Conservation (phyloP, 2,329 filamentous ascomycete species). For the Bipolaris sorokiniana region DNA sequence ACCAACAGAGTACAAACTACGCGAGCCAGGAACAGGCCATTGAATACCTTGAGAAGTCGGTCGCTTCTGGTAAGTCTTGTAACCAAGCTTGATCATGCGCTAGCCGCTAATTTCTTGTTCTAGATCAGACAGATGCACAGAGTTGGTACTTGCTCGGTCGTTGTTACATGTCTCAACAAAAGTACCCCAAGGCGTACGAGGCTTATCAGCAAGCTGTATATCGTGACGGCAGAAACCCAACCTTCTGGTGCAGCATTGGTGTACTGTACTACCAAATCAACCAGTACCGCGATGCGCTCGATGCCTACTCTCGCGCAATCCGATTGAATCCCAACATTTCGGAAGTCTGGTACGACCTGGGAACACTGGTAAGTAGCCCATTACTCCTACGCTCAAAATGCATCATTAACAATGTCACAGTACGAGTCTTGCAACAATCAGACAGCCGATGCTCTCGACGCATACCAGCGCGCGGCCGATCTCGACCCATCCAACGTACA, state of each 20-base stretch:
- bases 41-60: slow-evolving; percentile 95
- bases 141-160: slow-evolving; percentile 98
- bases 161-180: slow-evolving; percentile 99
- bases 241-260: slow-evolving; percentile 99
- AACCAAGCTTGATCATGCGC: slow-evolving; percentile 17
- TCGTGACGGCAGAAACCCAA: slow-evolving; percentile 94
- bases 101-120: slow-evolving; percentile 23
- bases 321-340: slow-evolving; percentile 97
- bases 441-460: slow-evolving; percentile 92
- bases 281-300: slow-evolving; percentile 95
- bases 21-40: slow-evolving; percentile 94
- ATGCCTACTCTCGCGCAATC: slow-evolving; percentile 96
- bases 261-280: slow-evolving; percentile 99
- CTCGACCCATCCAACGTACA: slow-evolving; percentile 91
- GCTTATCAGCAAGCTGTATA: slow-evolving; percentile 99
- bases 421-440: slow-evolving; percentile 99
- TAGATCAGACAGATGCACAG: slow-evolving; percentile 92
- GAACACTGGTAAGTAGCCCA: slow-evolving; percentile 76
- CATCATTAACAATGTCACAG: slow-evolving; percentile 53
- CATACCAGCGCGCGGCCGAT: slow-evolving; percentile 92
- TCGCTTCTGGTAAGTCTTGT: slow-evolving; percentile 75
- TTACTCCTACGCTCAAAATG: not conserved
- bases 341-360: slow-evolving; percentile 98
- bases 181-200: slow-evolving; percentile 98
- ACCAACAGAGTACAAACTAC: slow-evolving; percentile 92